Percentiles rank a stretch among this genome's conserved stretches.
Conservation (phyloP, 192 early-diverging fungal genomes). For the Allomyces macrogynus region DNA sequence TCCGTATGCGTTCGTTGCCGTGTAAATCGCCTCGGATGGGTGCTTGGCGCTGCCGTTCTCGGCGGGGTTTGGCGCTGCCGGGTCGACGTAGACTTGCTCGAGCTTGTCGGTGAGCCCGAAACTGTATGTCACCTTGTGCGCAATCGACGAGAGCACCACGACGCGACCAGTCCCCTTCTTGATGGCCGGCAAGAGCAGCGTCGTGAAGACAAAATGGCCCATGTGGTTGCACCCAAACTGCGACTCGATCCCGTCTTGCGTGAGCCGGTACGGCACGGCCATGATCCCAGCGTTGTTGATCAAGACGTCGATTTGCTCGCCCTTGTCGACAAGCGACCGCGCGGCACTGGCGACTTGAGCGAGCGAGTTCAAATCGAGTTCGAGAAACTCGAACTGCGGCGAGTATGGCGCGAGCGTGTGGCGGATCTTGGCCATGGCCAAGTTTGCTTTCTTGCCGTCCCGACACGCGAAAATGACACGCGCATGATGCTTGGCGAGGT, state of each 20-base stretch:
- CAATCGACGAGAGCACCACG: constrained; percentile 16
- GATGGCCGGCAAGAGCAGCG: constrained; percentile 4
- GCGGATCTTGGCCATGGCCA: constrained; percentile 6
- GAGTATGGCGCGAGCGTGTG: constrained; percentile 9
- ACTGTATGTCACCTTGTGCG: constrained; percentile 8
- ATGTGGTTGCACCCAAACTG: constrained; percentile 27
- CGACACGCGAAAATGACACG: constrained; percentile 23
- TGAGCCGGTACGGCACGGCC: constrained; percentile 12
- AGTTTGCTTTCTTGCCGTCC: constrained; percentile 10
- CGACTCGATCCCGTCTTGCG: constrained; percentile 17
- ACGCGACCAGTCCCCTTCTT: constrained; percentile 4
- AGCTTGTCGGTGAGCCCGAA: neutral
- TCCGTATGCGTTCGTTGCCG: constrained; percentile 17
- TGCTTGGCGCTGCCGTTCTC: constrained; percentile 2
- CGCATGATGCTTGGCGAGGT: constrained; percentile 29
- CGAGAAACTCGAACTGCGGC: constrained; percentile 14
- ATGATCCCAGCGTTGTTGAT: constrained; percentile 22
- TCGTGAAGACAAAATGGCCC: constrained; percentile 23
- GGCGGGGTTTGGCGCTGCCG: neutral
- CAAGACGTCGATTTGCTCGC: constrained; percentile 13
- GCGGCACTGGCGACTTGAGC: constrained; percentile 8
- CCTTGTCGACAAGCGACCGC: constrained; percentile 3
- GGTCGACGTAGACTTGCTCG: neutral
- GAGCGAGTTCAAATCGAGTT: constrained; percentile 16
- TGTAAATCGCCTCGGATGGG: neutral